These are phyloP conservation scores for Monilinia polystroma DNA, from an alignment of 2,329 filamentous ascomycete genomes.

Conservation along the genomic window DNA sequence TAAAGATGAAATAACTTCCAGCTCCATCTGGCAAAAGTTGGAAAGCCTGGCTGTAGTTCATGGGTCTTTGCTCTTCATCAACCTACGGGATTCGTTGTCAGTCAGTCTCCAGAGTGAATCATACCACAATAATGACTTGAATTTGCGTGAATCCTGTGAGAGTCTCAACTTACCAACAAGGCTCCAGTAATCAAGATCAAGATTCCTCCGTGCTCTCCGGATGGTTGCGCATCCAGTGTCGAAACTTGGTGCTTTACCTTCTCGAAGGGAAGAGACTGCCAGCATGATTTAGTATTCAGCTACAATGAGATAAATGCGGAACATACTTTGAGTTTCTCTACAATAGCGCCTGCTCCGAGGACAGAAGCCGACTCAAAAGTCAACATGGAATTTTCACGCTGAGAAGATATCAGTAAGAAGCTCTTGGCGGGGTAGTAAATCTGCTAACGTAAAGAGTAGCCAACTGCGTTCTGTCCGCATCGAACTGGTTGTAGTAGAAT, in stretches of 20 bases:
- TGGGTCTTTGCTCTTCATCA: constrained; percentile 79
- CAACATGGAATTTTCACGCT: constrained; percentile 86
- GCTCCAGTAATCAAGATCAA: constrained; percentile 86
- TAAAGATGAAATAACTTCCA: constrained; percentile 81
- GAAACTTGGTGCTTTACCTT: constrained; percentile 76
- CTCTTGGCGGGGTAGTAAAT: constrained; percentile 24
- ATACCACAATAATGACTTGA: constrained; percentile 10
- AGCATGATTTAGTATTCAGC: constrained; percentile 23
- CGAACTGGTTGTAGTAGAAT: constrained; percentile 91
- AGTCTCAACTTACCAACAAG: constrained; percentile 63
- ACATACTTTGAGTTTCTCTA: constrained; percentile 77
- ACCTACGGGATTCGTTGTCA: constrained; percentile 55
- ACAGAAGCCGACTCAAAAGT: constrained; percentile 78
- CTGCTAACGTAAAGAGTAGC: constrained; percentile 74
- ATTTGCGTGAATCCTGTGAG: constrained; percentile 22
- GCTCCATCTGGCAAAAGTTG: constrained; percentile 68
- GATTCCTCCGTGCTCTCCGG: constrained; percentile 64
- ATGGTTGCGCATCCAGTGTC: constrained; percentile 82
- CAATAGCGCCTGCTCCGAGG: constrained; percentile 64
- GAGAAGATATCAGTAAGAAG: constrained; percentile 31
- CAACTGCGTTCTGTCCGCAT: constrained; percentile 65
- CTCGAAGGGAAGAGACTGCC: constrained; percentile 72
- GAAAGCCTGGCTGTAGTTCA: constrained; percentile 91
- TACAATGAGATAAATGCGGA: neutral
- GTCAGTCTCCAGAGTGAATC: constrained; percentile 9